These are phyloP conservation scores for Epichloe typhina DNA, from an alignment of 2,329 filamentous ascomycete genomes.

Conservation along the genomic window DNA sequence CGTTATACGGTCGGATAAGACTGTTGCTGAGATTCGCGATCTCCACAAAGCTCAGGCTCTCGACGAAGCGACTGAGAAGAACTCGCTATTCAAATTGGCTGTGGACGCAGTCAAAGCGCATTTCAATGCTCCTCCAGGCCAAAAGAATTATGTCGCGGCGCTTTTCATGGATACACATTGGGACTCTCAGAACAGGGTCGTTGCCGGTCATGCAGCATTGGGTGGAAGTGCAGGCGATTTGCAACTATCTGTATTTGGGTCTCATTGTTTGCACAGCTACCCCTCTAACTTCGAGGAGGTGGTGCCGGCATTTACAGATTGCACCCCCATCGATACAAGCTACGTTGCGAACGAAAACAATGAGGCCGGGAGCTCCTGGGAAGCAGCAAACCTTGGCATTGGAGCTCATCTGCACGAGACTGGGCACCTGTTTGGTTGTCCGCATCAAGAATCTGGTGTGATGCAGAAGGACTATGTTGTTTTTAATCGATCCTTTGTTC, in stretches of 20 bases:
- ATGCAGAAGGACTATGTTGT: conserved; percentile 84
- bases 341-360: conserved; percentile 75
- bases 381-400: conserved; percentile 87
- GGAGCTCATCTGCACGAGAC: conserved; percentile 86
- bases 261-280: conserved; percentile 83
- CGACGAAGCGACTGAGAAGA: conserved; percentile 51
- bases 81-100: conserved; percentile 65
- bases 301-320: conserved; percentile 77
- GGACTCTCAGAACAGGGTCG: conserved; percentile 57
- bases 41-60: conserved; percentile 71
- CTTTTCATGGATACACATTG: conserved; percentile 81
- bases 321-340: conserved; percentile 72
- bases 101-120: conserved; percentile 64
- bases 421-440: conserved; percentile 80
- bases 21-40: conserved; percentile 69
- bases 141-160: conserved; percentile 80
- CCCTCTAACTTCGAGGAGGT: conserved; percentile 83
- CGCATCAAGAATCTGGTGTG: conserved; percentile 78
- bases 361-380: conserved; percentile 84
- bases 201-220: conserved; percentile 74
- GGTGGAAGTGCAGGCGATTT: conserved; percentile 61
- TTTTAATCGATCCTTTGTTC: conserved; percentile 71
- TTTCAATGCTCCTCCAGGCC: conserved; percentile 60
- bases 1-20: conserved; percentile 69
- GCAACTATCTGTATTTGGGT: conserved; percentile 81